Percentiles rank a stretch among this genome's conserved stretches.
These are phyloP conservation scores for Pythium phragmiticola DNA, from an alignment of 352 stramenopile genomes.

Conservation along the genomic window DNA sequence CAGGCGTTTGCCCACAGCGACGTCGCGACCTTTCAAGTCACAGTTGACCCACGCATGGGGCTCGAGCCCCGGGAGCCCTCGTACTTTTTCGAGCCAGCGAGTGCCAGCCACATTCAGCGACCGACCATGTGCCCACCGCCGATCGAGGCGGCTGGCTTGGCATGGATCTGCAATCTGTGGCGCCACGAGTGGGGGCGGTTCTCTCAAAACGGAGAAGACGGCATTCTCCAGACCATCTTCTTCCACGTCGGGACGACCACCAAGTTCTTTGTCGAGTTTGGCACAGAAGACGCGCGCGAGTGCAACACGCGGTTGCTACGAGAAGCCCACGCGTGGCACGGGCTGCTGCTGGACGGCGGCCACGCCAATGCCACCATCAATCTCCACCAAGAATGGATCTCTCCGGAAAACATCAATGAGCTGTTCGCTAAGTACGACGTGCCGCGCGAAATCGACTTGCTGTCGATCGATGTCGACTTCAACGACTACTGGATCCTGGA, in stretches of 20 bases:
- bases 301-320: constrained; percentile 64
- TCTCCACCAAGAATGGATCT: constrained; percentile 58
- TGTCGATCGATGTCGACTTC: constrained; percentile 77
- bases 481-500: constrained; percentile 73
- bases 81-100: constrained; percentile 11
- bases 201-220: constrained; percentile 77
- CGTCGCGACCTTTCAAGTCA: constrained; percentile 10
- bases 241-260: constrained; percentile 37
- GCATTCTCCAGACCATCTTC: constrained; percentile 61
- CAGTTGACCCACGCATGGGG: constrained; percentile 21
- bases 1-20: constrained; percentile 34
- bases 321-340: constrained; percentile 47
- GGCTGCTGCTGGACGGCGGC: constrained; percentile 59
- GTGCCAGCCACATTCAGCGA: constrained; percentile 4
- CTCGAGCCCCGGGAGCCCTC: constrained; percentile 11
- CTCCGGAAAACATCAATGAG: constrained; percentile 56
- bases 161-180: constrained; percentile 63
- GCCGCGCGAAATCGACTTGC: constrained; percentile 47
- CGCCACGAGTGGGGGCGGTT: constrained; percentile 60
- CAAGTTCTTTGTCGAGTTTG: constrained; percentile 65
- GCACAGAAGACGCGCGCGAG: constrained; percentile 47
- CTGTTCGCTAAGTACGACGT: constrained; percentile 52
- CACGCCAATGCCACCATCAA: constrained; percentile 46
- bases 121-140: constrained; percentile 4
- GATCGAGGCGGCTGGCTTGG: background rate